phyloP scores from a whole-genome alignment of 2,329 filamentous ascomycete genomes.

The Paracorniculantispora psalliotae region DNA sequence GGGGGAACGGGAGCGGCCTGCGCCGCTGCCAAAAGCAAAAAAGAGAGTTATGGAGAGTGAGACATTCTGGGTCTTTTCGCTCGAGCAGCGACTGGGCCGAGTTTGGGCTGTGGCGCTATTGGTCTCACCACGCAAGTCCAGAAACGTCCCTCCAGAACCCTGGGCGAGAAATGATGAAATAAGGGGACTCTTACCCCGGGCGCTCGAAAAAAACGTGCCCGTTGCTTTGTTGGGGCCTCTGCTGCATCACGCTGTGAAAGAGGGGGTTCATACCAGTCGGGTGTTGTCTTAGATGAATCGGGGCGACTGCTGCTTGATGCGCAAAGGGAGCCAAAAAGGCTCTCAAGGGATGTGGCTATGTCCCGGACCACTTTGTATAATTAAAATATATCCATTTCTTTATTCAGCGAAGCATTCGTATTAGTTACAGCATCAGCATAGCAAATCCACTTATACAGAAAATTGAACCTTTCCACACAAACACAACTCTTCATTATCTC shows the following conservation, averaged over 20 bases:
- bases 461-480: neutral
- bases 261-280: neutral
- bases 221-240: neutral
- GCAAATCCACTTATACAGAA: neutral
- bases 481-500: neutral
- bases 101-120: neutral
- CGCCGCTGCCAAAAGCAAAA: neutral
- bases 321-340: neutral
- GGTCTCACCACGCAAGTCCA: too few relatives aligned
- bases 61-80: neutral
- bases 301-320: neutral
- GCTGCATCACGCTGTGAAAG: neutral
- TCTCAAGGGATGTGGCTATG: neutral
- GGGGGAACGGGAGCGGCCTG: neutral
- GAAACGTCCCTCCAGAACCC: too few relatives aligned
- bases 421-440: neutral
- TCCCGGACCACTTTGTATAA: neutral
- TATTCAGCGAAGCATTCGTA: neutral
- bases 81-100: too few relatives aligned
- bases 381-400: neutral
- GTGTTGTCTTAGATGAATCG: slow-evolving; percentile 4
- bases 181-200: neutral
- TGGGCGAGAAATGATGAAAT: neutral
- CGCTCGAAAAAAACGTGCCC: neutral
- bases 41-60: neutral